phyloP scores from a whole-genome alignment of 2,329 filamentous ascomycete genomes.

The Teratosphaeriaceae sp. region DNA sequence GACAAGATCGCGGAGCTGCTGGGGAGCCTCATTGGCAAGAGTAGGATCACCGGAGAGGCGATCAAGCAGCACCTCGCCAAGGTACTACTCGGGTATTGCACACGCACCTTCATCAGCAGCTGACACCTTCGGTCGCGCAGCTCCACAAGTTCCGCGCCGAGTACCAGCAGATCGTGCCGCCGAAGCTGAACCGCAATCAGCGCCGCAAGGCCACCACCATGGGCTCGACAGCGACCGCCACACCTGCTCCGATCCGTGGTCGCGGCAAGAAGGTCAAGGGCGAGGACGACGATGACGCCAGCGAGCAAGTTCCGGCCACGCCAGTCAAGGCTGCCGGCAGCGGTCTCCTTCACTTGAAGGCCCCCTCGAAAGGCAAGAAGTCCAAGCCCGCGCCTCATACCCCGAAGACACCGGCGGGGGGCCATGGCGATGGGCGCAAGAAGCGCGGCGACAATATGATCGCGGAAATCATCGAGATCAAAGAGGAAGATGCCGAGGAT shows the following conservation, averaged over 20 bases:
- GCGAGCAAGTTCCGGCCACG: not conserved
- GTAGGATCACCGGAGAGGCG: slow-evolving; percentile 17
- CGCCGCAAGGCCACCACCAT: slow-evolving; percentile 6
- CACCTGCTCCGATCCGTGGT: slow-evolving; percentile 1
- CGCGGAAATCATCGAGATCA: not conserved
- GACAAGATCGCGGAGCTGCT: slow-evolving; percentile 10
- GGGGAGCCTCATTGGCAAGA: slow-evolving; percentile 9
- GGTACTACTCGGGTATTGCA: too few species aligned
- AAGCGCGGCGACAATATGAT: not conserved
- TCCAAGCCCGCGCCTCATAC: slow-evolving; percentile 1
- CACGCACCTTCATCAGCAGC: too few species aligned
- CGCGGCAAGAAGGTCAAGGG: slow-evolving; percentile 3
- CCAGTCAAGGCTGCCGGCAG: slow-evolving; percentile 4
- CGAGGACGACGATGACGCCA: slow-evolving; percentile 4
- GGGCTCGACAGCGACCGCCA: slow-evolving; percentile 1
- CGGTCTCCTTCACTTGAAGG: slow-evolving; percentile 5
- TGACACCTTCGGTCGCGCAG: too few species aligned
- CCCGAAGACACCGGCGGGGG: slow-evolving; percentile 6
- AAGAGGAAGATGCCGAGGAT: slow-evolving; percentile 5
- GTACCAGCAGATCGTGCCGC: slow-evolving; percentile 15
- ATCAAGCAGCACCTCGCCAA: slow-evolving; percentile 24
- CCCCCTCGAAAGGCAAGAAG: slow-evolving; percentile 5
- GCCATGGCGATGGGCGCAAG: slow-evolving; percentile 6
- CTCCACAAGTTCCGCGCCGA: slow-evolving; percentile 16
- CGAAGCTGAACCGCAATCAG: slow-evolving; percentile 12